Conservation (phyloP, 805 yeast species). For the Yarrowia deformans region DNA sequence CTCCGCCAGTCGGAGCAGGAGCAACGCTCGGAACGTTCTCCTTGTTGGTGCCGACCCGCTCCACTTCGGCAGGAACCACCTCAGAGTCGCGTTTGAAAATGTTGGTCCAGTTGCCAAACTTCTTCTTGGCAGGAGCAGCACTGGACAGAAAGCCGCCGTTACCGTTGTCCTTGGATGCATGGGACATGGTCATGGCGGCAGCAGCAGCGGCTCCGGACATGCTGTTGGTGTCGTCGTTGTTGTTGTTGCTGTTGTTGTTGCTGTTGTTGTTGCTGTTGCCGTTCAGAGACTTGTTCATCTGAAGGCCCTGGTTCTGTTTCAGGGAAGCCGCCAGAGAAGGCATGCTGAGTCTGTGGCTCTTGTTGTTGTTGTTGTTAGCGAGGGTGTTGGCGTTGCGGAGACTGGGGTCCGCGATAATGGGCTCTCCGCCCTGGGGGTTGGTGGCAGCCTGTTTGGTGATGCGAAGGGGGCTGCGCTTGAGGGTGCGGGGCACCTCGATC, state of each 20-base stretch:
- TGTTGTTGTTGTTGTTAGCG: not conserved
- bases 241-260: not conserved
- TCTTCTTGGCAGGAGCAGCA: constrained; percentile 16
- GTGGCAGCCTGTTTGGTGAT: constrained; percentile 15
- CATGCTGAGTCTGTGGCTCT: not conserved
- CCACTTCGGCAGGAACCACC: not conserved
- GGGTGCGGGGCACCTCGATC: constrained; percentile 23
- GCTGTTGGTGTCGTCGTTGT: not conserved
- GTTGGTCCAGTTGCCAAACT: constrained; percentile 35
- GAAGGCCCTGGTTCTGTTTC: constrained; percentile 17
- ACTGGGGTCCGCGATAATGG: constrained; percentile 1
- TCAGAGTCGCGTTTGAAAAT: constrained; percentile 22
- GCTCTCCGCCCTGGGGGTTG: constrained; percentile 4
- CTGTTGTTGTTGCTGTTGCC: not conserved
- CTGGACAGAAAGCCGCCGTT: not conserved
- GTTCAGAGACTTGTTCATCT: constrained; percentile 4
- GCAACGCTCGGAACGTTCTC: constrained; percentile 8
- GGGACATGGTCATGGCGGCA: constrained; percentile 4
- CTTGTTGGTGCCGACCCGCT: constrained; percentile 6
- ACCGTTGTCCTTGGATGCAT: constrained; percentile 3
- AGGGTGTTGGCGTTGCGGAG: constrained; percentile 1
- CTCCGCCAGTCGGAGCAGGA: not conserved
- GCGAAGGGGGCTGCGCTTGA: constrained; percentile 39
- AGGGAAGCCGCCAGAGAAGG: constrained; percentile 7
- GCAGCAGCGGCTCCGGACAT: constrained; percentile 3